Evolutionary conservation across 352 stramenopile species (phyloP).

Genomic region (Phytopythium chamaehyphon): DNA sequence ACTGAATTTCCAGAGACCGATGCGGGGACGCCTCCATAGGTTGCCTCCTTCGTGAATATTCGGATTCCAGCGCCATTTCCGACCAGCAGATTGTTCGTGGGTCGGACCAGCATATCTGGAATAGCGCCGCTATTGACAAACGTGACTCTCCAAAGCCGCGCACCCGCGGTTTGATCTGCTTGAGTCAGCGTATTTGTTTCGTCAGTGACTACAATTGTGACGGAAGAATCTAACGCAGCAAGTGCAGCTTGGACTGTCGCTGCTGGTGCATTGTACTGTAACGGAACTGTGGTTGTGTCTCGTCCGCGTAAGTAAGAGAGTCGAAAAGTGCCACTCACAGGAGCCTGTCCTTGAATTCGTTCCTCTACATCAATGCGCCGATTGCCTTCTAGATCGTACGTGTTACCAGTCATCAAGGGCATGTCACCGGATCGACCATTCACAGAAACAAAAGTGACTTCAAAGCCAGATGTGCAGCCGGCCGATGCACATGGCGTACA

Average conservation of each 20-base stretch:
- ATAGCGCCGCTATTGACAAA: conserved; percentile 91
- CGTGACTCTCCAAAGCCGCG: conserved; percentile 86
- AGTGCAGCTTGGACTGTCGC: conserved; percentile 67
- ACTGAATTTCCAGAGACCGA: conserved; percentile 89
- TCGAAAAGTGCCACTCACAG: conserved; percentile 88
- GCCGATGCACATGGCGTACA: conserved; percentile 61
- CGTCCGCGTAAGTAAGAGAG: conserved; percentile 81
- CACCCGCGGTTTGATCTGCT: conserved; percentile 27
- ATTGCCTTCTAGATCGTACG: conserved; percentile 86
- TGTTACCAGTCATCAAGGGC: conserved; percentile 80
- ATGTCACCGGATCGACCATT: conserved; percentile 81
- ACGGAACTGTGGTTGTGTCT: conserved; percentile 66
- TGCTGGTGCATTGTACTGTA: conserved; percentile 51
- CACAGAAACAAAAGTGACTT: conserved; percentile 87
- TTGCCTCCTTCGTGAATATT: conserved; percentile 71
- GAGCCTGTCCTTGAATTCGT: conserved; percentile 76
- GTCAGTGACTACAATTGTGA: conserved; percentile 73
- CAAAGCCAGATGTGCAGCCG: conserved; percentile 70
- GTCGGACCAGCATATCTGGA: conserved; percentile 74
- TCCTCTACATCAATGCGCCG: conserved; percentile 84
- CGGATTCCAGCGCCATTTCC: conserved; percentile 83
- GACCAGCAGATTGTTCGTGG: conserved; percentile 73
- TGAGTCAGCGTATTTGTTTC: conserved; percentile 33
- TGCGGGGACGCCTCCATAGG: conserved; percentile 21
- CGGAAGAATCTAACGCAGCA: conserved; percentile 72